Evolutionary conservation across 495 filamentous ascomycete genomes (phyloP).

Genomic region (Aspergillus leporis): DNA sequence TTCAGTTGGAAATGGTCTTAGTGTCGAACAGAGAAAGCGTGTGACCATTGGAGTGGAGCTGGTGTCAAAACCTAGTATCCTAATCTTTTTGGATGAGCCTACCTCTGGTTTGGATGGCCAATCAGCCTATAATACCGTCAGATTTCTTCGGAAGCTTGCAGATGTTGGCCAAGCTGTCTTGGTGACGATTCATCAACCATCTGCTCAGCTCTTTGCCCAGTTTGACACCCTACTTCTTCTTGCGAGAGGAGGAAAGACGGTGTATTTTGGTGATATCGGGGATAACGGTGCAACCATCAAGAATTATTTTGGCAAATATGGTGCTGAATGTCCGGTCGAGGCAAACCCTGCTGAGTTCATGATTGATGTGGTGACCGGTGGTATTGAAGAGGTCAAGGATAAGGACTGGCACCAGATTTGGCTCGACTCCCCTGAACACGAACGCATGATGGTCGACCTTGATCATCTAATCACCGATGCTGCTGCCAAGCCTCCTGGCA

Average conservation of each 20-base stretch:
- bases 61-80: constrained; percentile 62
- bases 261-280: constrained; percentile 71
- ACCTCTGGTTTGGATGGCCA: constrained; percentile 69
- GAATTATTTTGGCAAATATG: constrained; percentile 77
- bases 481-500: constrained; percentile 33
- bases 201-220: constrained; percentile 67
- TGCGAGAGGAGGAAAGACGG: constrained; percentile 65
- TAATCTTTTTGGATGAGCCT: constrained; percentile 79
- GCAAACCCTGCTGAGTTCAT: constrained; percentile 90
- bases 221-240: constrained; percentile 74
- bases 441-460: constrained; percentile 50
- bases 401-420: constrained; percentile 66
- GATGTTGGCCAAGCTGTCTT: constrained; percentile 68
- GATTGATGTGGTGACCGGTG: constrained; percentile 72
- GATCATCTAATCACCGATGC: constrained; percentile 52
- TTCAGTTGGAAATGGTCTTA: constrained; percentile 50
- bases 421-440: constrained; percentile 55
- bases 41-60: constrained; percentile 71
- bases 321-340: constrained; percentile 68
- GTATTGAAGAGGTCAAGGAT: constrained; percentile 27
- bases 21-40: constrained; percentile 62
- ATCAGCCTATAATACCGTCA: constrained; percentile 63
- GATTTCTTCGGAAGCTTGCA: constrained; percentile 65
- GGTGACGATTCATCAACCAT: constrained; percentile 79
- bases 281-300: constrained; percentile 50